Base-by-base conservation (phyloP, 2,329 filamentous ascomycete genomes). In the Volutella citrinella region DNA sequence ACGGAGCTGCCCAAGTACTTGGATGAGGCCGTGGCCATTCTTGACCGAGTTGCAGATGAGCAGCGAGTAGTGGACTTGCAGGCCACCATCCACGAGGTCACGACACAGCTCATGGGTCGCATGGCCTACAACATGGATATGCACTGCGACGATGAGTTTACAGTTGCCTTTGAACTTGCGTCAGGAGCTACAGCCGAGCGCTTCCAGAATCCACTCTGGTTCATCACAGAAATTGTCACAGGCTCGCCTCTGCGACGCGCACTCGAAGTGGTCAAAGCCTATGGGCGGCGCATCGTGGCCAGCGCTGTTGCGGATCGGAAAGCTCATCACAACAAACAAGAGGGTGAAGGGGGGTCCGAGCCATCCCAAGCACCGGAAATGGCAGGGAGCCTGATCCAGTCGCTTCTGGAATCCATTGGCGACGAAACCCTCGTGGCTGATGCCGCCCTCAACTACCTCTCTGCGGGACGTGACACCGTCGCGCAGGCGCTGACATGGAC, bases 41-140 rank as follows among this genome's bases (percentile, higher is more conserved):
- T 82, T 5, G 48, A 59, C 32, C 31, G 45, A 1, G 55, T 48
- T 3, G 52, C 52, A 1, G 49, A 52, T 3, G 48, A 41, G 1
- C 48, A 50, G 2, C 45, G 39, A 3, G 40, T 60, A 0, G 59
- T 80, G 3, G 76, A 84, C 49, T 55, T 84, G 29, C 76, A 82
- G 46, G 63, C 60, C n/a, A 61, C 78, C 3, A 73, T 82, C 27
- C 75, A 80, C 33, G 78, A 82, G 51, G 70, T 83, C 27, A 84
- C 79, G 2, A 82, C 78, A 15, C 69, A 77, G 38, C 52, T 83
- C 16, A 82, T 84, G 74, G 80, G 79, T n/a, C 70, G 70, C 41
- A 80, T 82, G 74, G 80, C 80, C 11, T 84, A 83, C 46, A 74
- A 79, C 51, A 82, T 82, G 76, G 77, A 83, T 45, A 81, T 83